Evolutionary conservation across 129 eudicot species (phyloP), one percentile per base, ranked within the genome.

Genomic region (Lactuca sativa): DNA sequence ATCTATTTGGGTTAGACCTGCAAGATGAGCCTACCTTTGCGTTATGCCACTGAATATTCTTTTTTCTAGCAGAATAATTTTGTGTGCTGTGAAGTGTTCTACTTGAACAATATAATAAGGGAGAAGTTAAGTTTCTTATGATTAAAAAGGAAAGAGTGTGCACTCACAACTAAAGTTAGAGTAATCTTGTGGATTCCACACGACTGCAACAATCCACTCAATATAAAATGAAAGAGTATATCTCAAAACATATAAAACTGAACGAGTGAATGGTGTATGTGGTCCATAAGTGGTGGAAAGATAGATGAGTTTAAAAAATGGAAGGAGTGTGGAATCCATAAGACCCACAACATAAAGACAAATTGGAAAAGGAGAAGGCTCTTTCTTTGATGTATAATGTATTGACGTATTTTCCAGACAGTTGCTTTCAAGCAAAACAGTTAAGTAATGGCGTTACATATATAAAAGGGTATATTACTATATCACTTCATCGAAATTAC

Each of bases 111-210:
- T 21, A 21, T 21, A 21, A 21, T 21, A 21, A 21, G 21, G 21
- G 21, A 21, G 21, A 21, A 21, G 21, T 21, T 21, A 21, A 21
- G 21, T 1, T 21, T 21, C 21, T 21, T 21, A 21, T 21, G 21
- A 21, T 21, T 21, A 1, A 4, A 43, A 43, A 43, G 7, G 48
- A 43, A 43, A 43, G 48, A 43, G 48, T 43, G 3, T 43, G 12
- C 48, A 43, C 12, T 40, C 64, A 31, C 43, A 14, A 59, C 3
- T 34, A 5, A 41, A 72, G 51, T 7, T 48, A 48, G 43, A 56
- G 56, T 10, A 44, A 60, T 47, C n/a, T 56, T 61, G 77, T 72
- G 77, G 60, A 74, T 37, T 56, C 40, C 66, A 74, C 72, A 64
- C 65, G n/a, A 54, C 66, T 3, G 71, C 64, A 59, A 74, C 72